phyloP scores from a whole-genome alignment of 495 filamentous ascomycete species.

The Usnea hakonensis region DNA sequence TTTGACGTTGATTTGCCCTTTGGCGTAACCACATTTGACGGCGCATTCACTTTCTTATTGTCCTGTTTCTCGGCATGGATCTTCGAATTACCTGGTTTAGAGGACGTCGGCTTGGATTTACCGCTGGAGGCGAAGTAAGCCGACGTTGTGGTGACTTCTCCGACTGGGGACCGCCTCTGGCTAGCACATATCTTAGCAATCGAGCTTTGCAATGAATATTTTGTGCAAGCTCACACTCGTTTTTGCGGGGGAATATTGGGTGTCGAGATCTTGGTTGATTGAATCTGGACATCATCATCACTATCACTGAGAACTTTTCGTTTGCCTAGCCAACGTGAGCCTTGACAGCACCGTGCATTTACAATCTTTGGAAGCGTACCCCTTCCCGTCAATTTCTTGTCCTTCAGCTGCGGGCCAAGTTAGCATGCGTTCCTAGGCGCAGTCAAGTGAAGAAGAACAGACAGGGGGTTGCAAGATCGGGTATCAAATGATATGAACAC shows the following conservation, averaged over 20 bases:
- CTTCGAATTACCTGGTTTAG: constrained; percentile 31
- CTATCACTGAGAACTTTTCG: constrained; percentile 71
- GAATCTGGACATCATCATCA: constrained; percentile 55
- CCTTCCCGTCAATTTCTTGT: constrained; percentile 18
- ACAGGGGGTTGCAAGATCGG: background rate
- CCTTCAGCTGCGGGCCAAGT: constrained; percentile 8
- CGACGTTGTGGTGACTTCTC: constrained; percentile 47
- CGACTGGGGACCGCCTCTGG: constrained; percentile 40
- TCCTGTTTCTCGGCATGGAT: constrained; percentile 9
- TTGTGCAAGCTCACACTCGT: constrained; percentile 22
- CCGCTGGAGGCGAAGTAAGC: constrained; percentile 56
- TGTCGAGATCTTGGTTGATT: constrained; percentile 30
- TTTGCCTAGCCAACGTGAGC: constrained; percentile 37
- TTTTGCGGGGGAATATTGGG: constrained; percentile 42
- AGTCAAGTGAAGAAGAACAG: background rate
- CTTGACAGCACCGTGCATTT: background rate
- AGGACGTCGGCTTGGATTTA: constrained; percentile 36
- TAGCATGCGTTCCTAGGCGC: background rate
- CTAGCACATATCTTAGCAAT: constrained; percentile 25
- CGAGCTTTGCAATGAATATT: background rate
- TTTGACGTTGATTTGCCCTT: constrained; percentile 22
- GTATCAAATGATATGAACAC: background rate
- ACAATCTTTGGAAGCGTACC: constrained; percentile 4
- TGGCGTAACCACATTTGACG: constrained; percentile 25
- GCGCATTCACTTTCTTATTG: constrained; percentile 18